These are phyloP conservation scores for Capsella rubella DNA, from an alignment of 441 rosid genomes.

Conservation along the genomic window DNA sequence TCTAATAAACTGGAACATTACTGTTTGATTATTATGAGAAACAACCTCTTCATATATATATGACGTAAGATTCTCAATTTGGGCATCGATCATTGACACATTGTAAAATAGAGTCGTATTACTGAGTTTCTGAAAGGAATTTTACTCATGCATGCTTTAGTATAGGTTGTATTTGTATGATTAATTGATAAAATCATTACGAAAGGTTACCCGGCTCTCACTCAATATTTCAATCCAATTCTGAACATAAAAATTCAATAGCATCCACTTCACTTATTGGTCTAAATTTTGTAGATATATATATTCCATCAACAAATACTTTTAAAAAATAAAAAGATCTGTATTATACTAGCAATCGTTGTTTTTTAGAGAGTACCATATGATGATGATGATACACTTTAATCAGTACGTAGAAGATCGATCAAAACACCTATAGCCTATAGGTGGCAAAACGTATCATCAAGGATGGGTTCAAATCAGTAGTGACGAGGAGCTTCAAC, in stretches of 20 bases:
- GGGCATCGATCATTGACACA: slow-evolving; percentile 4
- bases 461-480: not conserved
- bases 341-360: not conserved
- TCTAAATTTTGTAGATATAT: not conserved
- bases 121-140: not conserved
- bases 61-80: not conserved
- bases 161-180: not conserved
- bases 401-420: slow-evolving; percentile 8
- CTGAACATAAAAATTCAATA: not conserved
- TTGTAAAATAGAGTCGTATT: slow-evolving; percentile 2
- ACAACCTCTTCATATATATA: slow-evolving; percentile 9
- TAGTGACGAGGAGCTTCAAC: slow-evolving; percentile 7
- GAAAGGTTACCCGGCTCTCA: slow-evolving; percentile 14
- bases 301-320: not conserved
- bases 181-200: slow-evolving; percentile 12
- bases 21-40: slow-evolving; percentile 8
- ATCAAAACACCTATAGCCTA: not conserved
- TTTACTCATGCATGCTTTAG: not conserved
- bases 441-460: slow-evolving; percentile 9
- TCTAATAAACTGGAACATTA: slow-evolving; percentile 12
- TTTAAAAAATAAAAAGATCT: not conserved
- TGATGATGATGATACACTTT: not conserved
- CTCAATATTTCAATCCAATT: not conserved
- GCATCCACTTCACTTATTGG: not conserved
- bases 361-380: not conserved